Evolutionary conservation across 345 rosid species (phyloP), one percentile per base, ranked within the genome.

Genomic region (Moricandia arvensis): DNA sequence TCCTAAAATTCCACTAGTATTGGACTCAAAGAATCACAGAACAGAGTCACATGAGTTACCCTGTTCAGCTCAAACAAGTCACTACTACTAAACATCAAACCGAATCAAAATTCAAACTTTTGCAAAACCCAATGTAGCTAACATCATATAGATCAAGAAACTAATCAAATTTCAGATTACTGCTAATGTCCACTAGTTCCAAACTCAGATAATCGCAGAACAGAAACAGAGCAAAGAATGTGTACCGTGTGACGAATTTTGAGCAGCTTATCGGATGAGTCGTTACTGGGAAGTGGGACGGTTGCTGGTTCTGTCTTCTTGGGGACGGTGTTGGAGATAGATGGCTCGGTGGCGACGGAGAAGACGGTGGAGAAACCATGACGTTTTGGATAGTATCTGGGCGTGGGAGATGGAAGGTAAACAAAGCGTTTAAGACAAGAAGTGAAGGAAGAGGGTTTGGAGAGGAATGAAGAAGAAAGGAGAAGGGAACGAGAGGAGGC

Each of bases 241-340:
- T 17, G 5, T 82, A 94, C 97, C 83, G 99, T 90, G 80, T 94
- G 97, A 31, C 98, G 89, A 90, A n/a, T 88, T 75, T 86, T 85
- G 45, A 94, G 78, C 8, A 95, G 93, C 53, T 78, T 73, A 60
- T 90, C 87, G 31, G 97, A 91, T 0, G 97, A 91, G 15, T 89
- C 87, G 64, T 95, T 91, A 29, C 92, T 89, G 13, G 98, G 99
- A 70, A 95, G 90, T 35, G 80, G 83, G 51, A 87, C 69, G 59
- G 62, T 83, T 59, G 77, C 71, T 16, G 83, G 49, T 57, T 72
- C 85, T 24, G 29, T 73, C 18, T 64, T 71, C 45, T 80, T 74
- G 5, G 18, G 79, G 4, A 51, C 85, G 2, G 34, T 66, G 45
- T 45, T 81, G n/a, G 90, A 61, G 70, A 74, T 83, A 49, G 87